These are phyloP conservation scores for Trichoderma sp. DNA, from an alignment of 2,329 filamentous ascomycete genomes.

Conservation along the genomic window DNA sequence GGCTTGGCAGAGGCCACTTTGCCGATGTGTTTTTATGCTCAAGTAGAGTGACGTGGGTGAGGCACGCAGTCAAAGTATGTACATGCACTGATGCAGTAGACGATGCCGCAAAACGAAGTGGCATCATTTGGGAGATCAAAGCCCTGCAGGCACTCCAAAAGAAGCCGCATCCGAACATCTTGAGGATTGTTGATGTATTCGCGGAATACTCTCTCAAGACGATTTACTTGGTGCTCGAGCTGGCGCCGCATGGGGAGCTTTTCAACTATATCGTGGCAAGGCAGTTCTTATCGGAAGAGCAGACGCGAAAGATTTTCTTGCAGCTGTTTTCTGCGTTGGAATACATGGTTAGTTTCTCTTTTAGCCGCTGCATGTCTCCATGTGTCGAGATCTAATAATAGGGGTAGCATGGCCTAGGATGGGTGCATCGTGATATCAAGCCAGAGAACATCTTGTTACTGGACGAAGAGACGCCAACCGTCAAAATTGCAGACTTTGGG, in stretches of 20 bases:
- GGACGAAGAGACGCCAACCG: neutral
- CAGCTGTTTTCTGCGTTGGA: slow-evolving; percentile 86
- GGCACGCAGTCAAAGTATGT: slow-evolving; percentile 82
- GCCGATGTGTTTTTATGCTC: slow-evolving; percentile 76
- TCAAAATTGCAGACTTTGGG: slow-evolving; percentile 88
- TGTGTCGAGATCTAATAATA: neutral
- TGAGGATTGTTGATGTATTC: neutral
- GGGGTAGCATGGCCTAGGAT: slow-evolving; percentile 50
- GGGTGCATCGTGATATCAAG: slow-evolving; percentile 75
- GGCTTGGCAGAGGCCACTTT: slow-evolving; percentile 84
- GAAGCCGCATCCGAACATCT: neutral
- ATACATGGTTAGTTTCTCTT: slow-evolving; percentile 68
- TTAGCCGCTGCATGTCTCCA: neutral
- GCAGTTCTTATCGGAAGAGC: slow-evolving; percentile 74
- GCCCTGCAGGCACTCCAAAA: neutral
- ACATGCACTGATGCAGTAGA: neutral
- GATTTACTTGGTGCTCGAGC: slow-evolving; percentile 81
- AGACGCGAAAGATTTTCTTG: slow-evolving; percentile 77
- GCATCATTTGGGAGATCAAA: neutral
- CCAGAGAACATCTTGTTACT: slow-evolving; percentile 5
- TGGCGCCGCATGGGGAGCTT: slow-evolving; percentile 83
- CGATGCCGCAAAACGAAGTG: neutral
- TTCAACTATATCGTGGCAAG: slow-evolving; percentile 89
- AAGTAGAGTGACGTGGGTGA: slow-evolving; percentile 72
- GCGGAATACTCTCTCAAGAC: slow-evolving; percentile 64